phyloP scores from a whole-genome alignment of 176 grass and related monocot genomes.

The Zea mays region DNA sequence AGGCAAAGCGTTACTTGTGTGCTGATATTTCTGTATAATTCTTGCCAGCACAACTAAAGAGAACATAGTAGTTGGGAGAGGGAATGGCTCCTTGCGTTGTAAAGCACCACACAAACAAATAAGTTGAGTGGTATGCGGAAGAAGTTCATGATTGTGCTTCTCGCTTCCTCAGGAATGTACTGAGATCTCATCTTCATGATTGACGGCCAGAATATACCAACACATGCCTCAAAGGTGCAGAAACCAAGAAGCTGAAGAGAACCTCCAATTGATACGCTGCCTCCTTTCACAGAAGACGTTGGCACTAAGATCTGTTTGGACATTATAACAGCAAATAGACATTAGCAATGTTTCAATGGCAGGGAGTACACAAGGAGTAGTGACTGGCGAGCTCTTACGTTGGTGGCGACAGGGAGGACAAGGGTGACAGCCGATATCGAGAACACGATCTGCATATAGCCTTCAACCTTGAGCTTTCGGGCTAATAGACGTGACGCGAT shows the following conservation, averaged over 20 bases:
- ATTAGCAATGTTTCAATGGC: conserved; percentile 4
- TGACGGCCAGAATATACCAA: conserved; percentile 88
- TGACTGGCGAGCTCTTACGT: conserved; percentile 46
- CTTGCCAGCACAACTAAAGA: too few relatives aligned
- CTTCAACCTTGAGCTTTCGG: conserved; percentile 75
- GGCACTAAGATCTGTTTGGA: conserved; percentile 59
- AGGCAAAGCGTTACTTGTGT: too few relatives aligned
- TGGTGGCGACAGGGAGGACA: conserved; percentile 79
- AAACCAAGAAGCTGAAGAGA: conserved; percentile 81
- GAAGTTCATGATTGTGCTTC: conserved; percentile 95
- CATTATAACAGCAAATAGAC: conserved; percentile 19
- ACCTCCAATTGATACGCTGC: conserved; percentile 74
- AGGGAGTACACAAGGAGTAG: not conserved
- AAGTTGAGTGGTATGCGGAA: conserved; percentile 87
- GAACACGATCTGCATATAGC: conserved; percentile 98
- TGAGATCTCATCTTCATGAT: conserved; percentile 96
- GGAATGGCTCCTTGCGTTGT: conserved; percentile 31
- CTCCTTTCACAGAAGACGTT: conserved; percentile 51
- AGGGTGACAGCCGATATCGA: conserved; percentile 72
- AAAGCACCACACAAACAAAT: too few relatives aligned
- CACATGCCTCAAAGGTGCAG: conserved; percentile 76
- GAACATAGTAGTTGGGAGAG: too few relatives aligned
- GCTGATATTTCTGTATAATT: too few relatives aligned
- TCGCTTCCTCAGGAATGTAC: conserved; percentile 86
- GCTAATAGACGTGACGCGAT: conserved; percentile 75